phyloP scores from a whole-genome alignment of 805 yeast species.

The Tetrapisispora taiwanensis region DNA sequence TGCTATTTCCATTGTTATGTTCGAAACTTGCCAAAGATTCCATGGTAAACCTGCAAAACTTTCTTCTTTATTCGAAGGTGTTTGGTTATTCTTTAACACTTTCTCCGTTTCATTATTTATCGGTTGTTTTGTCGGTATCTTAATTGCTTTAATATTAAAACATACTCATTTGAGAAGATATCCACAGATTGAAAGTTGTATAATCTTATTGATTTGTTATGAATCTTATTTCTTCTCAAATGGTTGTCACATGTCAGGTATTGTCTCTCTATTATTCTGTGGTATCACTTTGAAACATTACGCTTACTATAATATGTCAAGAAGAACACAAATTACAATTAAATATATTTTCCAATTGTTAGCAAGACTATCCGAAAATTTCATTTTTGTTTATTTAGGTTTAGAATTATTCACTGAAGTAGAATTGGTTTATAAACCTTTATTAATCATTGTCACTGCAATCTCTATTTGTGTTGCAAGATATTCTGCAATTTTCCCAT shows the following conservation, averaged over 20 bases:
- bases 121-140: conserved; percentile 78
- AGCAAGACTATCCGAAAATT: conserved; percentile 93
- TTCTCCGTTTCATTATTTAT: conserved; percentile 84
- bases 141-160: conserved; percentile 81
- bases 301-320: conserved; percentile 94
- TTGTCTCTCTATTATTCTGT: conserved; percentile 86
- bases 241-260: conserved; percentile 99
- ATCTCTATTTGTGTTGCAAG: conserved; percentile 87
- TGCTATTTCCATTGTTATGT: conserved; percentile 97
- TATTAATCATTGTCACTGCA: conserved; percentile 82
- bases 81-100: conserved; percentile 85
- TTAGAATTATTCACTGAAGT: conserved; percentile 92
- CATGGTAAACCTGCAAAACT: conserved; percentile 75
- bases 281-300: conserved; percentile 96
- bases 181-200: conserved; percentile 95
- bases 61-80: conserved; percentile 81
- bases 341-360: conserved; percentile 88
- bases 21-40: conserved; percentile 94
- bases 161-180: conserved; percentile 88
- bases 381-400: conserved; percentile 91
- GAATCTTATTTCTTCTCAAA: conserved; percentile 95
- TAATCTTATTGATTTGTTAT: conserved; percentile 82
- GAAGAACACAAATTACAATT: conserved; percentile 93
- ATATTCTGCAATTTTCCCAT: conserved; percentile 95
- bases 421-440: conserved; percentile 87